Percentiles rank a stretch among this genome's conserved stretches.
Evolutionary conservation across 2,329 filamentous ascomycete species (phyloP).

Genomic region (Sporothrix curviconia): DNA sequence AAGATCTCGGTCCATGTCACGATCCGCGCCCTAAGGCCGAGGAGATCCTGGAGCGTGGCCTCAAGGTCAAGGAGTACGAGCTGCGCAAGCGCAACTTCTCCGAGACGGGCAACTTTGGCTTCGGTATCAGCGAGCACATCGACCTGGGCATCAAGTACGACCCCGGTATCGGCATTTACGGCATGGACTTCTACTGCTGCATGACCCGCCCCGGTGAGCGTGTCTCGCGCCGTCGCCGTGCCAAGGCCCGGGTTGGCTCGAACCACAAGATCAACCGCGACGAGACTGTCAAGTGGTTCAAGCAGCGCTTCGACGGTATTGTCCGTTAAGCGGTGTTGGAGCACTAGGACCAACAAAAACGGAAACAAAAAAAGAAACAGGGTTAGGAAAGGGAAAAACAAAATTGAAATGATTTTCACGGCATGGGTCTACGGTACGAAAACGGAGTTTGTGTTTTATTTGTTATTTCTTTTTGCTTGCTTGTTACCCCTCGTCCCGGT

Average conservation of each 20-base stretch:
- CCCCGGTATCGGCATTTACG: conserved; percentile 96
- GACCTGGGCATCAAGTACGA: conserved; percentile 99
- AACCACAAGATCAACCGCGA: conserved; percentile 88
- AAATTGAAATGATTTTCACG: conserved; percentile 6
- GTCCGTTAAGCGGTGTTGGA: conserved; percentile 88
- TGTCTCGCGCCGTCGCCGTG: conserved; percentile 88
- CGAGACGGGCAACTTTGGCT: conserved; percentile 99
- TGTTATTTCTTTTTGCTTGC: conserved; percentile 2
- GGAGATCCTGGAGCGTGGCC: conserved; percentile 99
- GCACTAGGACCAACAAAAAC: conserved; percentile 13
- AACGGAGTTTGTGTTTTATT: conserved; percentile 9
- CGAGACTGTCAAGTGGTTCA: conserved; percentile 97
- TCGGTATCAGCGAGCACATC: conserved; percentile 99
- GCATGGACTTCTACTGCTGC: conserved; percentile 99
- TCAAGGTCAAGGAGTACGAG: conserved; percentile 99
- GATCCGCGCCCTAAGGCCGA: conserved; percentile 92
- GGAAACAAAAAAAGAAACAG: conserved; percentile 20
- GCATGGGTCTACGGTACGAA: conserved; percentile 11
- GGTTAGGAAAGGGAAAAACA: not conserved
- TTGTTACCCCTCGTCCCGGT: not conserved
- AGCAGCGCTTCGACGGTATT: conserved; percentile 89
- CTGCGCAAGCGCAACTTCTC: conserved; percentile 99
- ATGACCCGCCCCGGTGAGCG: conserved; percentile 99
- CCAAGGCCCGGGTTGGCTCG: conserved; percentile 77
- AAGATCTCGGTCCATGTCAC: conserved; percentile 99